A percentile compares a stretch with the other conserved stretches of the same genome.
Evolutionary conservation across 2,329 filamentous ascomycete genomes (phyloP).

Genomic region (Epichloe brachyelytri): DNA sequence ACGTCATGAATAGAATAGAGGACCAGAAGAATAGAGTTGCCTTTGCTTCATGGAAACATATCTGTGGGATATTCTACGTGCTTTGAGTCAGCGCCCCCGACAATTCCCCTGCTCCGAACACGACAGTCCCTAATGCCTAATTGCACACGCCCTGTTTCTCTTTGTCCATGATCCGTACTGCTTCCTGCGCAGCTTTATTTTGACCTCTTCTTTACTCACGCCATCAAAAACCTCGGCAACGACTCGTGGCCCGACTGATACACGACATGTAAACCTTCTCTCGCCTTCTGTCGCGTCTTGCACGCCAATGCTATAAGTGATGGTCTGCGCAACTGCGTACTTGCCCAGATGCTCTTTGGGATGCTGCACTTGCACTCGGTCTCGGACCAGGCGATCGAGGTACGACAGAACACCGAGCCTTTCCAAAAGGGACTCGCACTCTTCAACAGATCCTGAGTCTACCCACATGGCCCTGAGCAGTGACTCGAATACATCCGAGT

Average conservation of each 20-base stretch:
- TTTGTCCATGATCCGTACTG: slow-evolving; percentile 24
- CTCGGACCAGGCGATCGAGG: slow-evolving; percentile 47
- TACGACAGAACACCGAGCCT: slow-evolving; percentile 52
- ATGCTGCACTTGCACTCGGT: slow-evolving; percentile 43
- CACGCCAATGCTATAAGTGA: slow-evolving; percentile 38
- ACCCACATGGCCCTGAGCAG: slow-evolving; percentile 74
- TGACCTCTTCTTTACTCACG: slow-evolving; percentile 36
- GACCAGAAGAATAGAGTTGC: not conserved
- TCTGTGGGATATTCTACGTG: not conserved
- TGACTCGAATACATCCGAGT: slow-evolving; percentile 73
- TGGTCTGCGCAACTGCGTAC: slow-evolving; percentile 35
- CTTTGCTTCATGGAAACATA: not conserved
- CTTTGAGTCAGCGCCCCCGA: not conserved
- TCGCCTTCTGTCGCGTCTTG: slow-evolving; percentile 10
- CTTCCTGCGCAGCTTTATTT: slow-evolving; percentile 42
- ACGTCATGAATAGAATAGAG: slow-evolving; percentile 6
- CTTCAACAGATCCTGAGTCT: slow-evolving; percentile 53
- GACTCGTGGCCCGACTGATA: slow-evolving; percentile 34
- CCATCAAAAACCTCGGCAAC: slow-evolving; percentile 34
- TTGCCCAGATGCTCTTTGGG: slow-evolving; percentile 58
- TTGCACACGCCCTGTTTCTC: slow-evolving; percentile 5
- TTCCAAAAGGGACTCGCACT: slow-evolving; percentile 48
- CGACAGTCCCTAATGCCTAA: too few species aligned
- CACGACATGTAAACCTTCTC: slow-evolving; percentile 28
- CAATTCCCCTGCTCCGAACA: not conserved